These are phyloP conservation scores for Camelina laxa DNA, from an alignment of 345 rosid genomes.

Conservation along the genomic window DNA sequence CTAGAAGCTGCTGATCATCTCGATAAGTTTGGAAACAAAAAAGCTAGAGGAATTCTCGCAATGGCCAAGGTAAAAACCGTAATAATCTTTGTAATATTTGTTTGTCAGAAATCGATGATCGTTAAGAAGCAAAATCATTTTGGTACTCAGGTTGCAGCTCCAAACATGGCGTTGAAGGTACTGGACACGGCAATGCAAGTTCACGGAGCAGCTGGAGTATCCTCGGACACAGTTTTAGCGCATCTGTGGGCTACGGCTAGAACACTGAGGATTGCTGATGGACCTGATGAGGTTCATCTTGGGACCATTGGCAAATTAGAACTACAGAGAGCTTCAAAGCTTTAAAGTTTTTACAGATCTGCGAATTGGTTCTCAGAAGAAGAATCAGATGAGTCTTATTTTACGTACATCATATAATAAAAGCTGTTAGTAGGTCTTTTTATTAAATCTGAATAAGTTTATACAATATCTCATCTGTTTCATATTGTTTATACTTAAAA, in stretches of 20 bases:
- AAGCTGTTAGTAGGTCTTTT: constrained; percentile 7
- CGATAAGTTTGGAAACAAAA: constrained; percentile 88
- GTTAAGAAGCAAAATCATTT: constrained; percentile 7
- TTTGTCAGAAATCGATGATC: constrained; percentile 2
- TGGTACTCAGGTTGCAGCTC: constrained; percentile 82
- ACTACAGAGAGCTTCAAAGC: constrained; percentile 72
- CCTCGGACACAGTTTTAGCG: constrained; percentile 77
- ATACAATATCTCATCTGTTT: constrained; percentile 6
- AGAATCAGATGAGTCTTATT: not conserved
- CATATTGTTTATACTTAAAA: constrained; percentile 12
- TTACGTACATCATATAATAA: constrained; percentile 10
- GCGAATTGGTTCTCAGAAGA: not conserved
- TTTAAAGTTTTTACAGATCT: constrained; percentile 42
- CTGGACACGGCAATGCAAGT: constrained; percentile 91
- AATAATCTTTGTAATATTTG: not conserved
- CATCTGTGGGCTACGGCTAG: constrained; percentile 94
- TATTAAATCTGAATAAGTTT: constrained; percentile 12
- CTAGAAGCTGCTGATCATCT: constrained; percentile 95
- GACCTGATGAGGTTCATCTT: constrained; percentile 96
- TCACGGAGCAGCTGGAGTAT: constrained; percentile 85
- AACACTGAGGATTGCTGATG: constrained; percentile 83
- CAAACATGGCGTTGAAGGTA: constrained; percentile 88
- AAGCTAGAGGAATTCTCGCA: constrained; percentile 77
- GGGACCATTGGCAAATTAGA: constrained; percentile 88
- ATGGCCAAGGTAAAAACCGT: constrained; percentile 79